Percentiles rank a stretch among this genome's conserved stretches.
Evolutionary conservation across 2,329 filamentous ascomycete species (phyloP).

Genomic region (Botrytis elliptica): DNA sequence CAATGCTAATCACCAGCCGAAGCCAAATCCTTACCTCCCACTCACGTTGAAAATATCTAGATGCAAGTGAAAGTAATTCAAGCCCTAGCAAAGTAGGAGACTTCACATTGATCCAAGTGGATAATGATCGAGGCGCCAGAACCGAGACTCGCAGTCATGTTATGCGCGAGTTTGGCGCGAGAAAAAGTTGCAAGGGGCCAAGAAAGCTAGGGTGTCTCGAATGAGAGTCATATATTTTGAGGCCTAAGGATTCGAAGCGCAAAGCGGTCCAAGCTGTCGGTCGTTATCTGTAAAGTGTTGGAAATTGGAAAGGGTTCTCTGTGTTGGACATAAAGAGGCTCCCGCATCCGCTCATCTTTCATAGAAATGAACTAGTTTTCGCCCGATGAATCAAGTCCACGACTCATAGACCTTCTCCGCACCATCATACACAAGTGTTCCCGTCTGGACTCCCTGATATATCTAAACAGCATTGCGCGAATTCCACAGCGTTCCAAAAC

Average conservation of each 20-base stretch:
- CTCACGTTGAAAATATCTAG: not conserved
- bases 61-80: not conserved
- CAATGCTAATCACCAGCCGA: not conserved
- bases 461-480: not conserved
- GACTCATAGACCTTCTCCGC: not conserved
- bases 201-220: not conserved
- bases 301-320: not conserved
- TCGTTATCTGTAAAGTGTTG: not conserved
- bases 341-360: not conserved
- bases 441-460: not conserved
- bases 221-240: not conserved
- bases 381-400: not conserved
- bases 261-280: not conserved
- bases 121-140: not conserved
- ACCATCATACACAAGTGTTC: not conserved
- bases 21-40: not conserved
- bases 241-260: not conserved
- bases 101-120: slow-evolving; percentile 9
- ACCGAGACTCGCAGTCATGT: slow-evolving; percentile 12
- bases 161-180: slow-evolving; percentile 14
- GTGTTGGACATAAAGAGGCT: not conserved
- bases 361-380: not conserved
- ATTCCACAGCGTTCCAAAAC: not conserved
- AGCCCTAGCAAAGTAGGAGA: not conserved
- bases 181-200: not conserved